Conservation (phyloP, 768 basidiomycete species). For the Lactifluus pinguis region DNA sequence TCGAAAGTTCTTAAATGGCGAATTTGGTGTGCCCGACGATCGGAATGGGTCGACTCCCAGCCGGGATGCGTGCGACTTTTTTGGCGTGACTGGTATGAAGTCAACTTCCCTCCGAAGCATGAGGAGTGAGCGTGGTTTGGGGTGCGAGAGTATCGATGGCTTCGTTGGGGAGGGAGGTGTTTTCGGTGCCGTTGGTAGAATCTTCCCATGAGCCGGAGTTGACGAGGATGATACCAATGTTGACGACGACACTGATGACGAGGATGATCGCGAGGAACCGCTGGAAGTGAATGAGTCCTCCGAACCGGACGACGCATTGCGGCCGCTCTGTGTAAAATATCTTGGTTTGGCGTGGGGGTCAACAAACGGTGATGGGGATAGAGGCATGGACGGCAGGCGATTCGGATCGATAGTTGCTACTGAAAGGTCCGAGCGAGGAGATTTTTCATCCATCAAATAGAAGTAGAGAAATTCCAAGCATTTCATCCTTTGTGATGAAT, state of each 20-base stretch:
- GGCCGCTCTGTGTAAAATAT: slow-evolving; percentile 13
- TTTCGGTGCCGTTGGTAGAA: not conserved
- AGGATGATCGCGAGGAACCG: slow-evolving; percentile 14
- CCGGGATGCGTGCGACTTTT: slow-evolving; percentile 36
- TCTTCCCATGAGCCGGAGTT: slow-evolving; percentile 25
- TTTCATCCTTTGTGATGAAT: slow-evolving; percentile 62
- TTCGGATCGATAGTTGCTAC: slow-evolving; percentile 23
- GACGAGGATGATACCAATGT: slow-evolving; percentile 26
- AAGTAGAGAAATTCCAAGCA: slow-evolving; percentile 94
- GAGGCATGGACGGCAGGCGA: slow-evolving; percentile 32
- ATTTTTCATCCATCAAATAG: slow-evolving; percentile 80
- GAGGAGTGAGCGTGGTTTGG: slow-evolving; percentile 43
- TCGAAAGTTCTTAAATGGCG: slow-evolving; percentile 14
- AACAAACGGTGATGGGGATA: slow-evolving; percentile 22
- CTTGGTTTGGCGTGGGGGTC: slow-evolving; percentile 20
- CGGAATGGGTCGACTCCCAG: slow-evolving; percentile 25
- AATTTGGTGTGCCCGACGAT: slow-evolving; percentile 12
- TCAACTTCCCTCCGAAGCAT: slow-evolving; percentile 68
- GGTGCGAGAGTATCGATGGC: slow-evolving; percentile 18
- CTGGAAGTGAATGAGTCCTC: slow-evolving; percentile 16
- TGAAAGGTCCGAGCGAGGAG: slow-evolving; percentile 20
- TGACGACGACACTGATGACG: slow-evolving; percentile 12
- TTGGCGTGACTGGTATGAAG: slow-evolving; percentile 63
- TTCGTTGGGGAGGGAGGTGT: slow-evolving; percentile 13
- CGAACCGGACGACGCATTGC: slow-evolving; percentile 20